phyloP scores from a whole-genome alignment of 371 early-diverging fungal species.

The Rhizomucor miehei region DNA sequence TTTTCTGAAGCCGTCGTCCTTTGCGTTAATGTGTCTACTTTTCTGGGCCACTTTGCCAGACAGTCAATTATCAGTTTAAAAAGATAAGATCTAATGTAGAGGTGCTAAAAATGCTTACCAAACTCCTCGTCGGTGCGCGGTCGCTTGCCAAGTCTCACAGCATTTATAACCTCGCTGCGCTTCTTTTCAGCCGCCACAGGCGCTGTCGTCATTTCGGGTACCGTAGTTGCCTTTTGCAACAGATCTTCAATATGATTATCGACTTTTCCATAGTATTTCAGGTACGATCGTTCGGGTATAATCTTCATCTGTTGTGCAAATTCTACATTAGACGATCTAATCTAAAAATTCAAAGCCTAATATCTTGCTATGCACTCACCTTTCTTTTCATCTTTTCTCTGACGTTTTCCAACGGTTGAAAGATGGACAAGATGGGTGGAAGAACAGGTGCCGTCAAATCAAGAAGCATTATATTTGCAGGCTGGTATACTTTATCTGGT shows the following conservation, averaged over 20 bases:
- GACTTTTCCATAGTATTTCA: too few relatives aligned
- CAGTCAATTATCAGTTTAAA: too few relatives aligned
- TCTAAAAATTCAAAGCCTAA: too few relatives aligned
- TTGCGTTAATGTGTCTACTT: conserved; percentile 13
- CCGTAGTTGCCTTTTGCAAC: conserved; percentile 20
- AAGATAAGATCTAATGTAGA: too few relatives aligned
- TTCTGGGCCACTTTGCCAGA: too few relatives aligned
- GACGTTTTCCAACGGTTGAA: conserved; percentile 17
- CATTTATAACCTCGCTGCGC: conserved; percentile 37
- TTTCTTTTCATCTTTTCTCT: conserved; percentile 23
- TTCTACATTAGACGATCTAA: too few relatives aligned
- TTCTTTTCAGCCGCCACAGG: conserved; percentile 46
- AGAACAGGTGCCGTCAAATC: conserved; percentile 12
- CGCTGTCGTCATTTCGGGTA: conserved; percentile 35
- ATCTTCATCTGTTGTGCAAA: background rate
- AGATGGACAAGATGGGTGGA: conserved; percentile 11
- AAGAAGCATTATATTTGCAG: conserved; percentile 23
- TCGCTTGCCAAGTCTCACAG: conserved; percentile 37
- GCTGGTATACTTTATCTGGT: conserved; percentile 15
- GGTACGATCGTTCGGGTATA: background rate
- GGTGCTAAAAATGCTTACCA: conserved; percentile 25
- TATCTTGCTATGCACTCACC: too few relatives aligned
- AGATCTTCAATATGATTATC: conserved; percentile 12
- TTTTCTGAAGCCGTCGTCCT: conserved; percentile 34
- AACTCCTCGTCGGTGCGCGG: conserved; percentile 29